These are phyloP conservation scores for Avena sativa DNA, from an alignment of 176 grass and related monocot genomes.

Conservation along the genomic window DNA sequence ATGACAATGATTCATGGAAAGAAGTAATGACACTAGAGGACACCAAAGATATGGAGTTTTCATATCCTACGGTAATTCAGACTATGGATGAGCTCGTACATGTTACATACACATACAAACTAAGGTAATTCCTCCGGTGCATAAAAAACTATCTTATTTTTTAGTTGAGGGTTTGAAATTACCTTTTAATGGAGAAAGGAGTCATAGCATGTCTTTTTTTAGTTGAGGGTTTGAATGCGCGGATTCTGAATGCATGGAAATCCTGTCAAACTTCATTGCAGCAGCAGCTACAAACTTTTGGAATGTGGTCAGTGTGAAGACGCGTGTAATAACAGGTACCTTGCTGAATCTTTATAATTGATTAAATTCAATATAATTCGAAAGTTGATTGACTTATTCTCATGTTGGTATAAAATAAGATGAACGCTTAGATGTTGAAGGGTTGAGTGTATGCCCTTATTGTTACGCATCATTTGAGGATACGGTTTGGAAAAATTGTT, in stretches of 20 bases:
- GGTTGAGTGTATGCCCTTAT: background rate
- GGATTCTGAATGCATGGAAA: too few relatives aligned
- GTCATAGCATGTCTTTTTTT: too few relatives aligned
- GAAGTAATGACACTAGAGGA: slow-evolving; percentile 60
- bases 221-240: too few relatives aligned
- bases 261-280: too few relatives aligned
- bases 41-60: slow-evolving; percentile 59
- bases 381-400: background rate
- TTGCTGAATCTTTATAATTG: background rate
- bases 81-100: slow-evolving; percentile 56
- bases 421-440: background rate
- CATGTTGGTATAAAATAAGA: background rate
- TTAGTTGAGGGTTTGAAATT: background rate
- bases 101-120: slow-evolving; percentile 72
- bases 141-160: background rate
- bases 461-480: too few relatives aligned
- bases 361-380: background rate
- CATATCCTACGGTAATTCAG: slow-evolving; percentile 62
- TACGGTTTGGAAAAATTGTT: background rate
- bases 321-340: slow-evolving; percentile 61
- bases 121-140: slow-evolving; percentile 42
- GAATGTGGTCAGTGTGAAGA: slow-evolving; percentile 71
- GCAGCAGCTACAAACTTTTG: slow-evolving; percentile 55
- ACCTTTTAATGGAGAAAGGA: too few relatives aligned
- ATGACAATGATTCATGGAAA: slow-evolving; percentile 61